phyloP scores from a whole-genome alignment of 1,284 basidiomycete genomes.

The Cryptococcus wingfieldii region DNA sequence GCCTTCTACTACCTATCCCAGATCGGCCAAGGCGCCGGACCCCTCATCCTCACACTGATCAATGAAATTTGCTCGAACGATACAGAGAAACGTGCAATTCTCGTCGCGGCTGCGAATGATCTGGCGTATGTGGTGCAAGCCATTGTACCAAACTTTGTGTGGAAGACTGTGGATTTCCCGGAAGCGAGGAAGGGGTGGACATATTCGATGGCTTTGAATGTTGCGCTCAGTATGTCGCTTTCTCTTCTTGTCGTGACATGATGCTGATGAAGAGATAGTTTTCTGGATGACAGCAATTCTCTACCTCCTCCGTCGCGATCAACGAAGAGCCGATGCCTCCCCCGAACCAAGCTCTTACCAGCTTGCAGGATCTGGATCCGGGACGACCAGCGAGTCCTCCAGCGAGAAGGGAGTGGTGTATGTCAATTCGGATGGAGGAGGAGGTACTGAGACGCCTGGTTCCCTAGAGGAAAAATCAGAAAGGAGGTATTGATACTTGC shows the following conservation, averaged over 20 bases:
- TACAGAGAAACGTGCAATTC: conserved; percentile 34
- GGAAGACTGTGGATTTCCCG: conserved; percentile 39
- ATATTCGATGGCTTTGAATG: conserved; percentile 20
- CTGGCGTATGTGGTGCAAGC: conserved; percentile 40
- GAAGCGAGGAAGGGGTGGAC: conserved; percentile 29
- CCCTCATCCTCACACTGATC: conserved; percentile 31
- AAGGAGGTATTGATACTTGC: no score
- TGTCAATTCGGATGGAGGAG: no score
- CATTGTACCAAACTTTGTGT: conserved; percentile 38
- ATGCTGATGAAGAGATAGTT: conserved; percentile 3
- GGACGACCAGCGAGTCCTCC: no score
- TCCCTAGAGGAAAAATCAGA: no score
- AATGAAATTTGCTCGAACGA: conserved; percentile 33
- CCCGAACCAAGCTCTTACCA: no score
- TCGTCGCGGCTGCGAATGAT: conserved; percentile 35
- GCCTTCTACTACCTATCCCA: conserved; percentile 27
- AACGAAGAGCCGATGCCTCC: conserved; percentile 1
- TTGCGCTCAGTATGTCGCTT: conserved; percentile 20
- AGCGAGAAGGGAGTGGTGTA: no score
- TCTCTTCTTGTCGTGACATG: background rate
- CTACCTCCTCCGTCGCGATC: conserved; percentile 17
- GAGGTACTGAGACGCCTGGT: no score
- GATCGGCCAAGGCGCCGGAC: conserved; percentile 16
- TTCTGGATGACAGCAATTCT: conserved; percentile 21
- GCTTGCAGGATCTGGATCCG: no score